These are phyloP conservation scores for Heterobasidion parviporum DNA, from an alignment of 1,284 basidiomycete species.

Conservation along the genomic window DNA sequence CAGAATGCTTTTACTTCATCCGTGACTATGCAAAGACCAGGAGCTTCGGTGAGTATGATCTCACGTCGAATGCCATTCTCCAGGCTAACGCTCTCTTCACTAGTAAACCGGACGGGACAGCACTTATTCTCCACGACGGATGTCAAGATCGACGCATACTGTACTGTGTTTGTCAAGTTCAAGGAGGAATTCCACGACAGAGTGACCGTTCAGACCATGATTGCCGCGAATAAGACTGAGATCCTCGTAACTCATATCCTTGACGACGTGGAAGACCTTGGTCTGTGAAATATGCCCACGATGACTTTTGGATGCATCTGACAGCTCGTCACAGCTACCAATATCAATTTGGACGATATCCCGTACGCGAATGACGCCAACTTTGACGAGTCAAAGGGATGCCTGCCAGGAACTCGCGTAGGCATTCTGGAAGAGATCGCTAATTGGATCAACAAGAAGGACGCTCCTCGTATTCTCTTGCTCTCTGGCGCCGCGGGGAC, in stretches of 20 bases:
- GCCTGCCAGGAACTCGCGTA: background rate
- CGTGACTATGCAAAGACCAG: background rate
- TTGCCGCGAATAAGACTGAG: too few relatives aligned
- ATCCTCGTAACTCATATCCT: too few relatives aligned
- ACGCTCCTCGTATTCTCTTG: background rate
- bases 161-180: background rate
- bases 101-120: background rate
- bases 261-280: too few relatives aligned
- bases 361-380: background rate
- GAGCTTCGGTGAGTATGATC: background rate
- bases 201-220: background rate
- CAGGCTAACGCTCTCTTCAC: background rate
- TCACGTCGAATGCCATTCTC: background rate
- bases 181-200: background rate
- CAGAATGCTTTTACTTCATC: background rate
- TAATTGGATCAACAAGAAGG: background rate
- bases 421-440: background rate
- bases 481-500: background rate
- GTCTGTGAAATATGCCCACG: background rate
- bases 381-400: background rate
- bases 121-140: background rate
- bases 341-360: background rate
- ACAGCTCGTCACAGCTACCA: background rate
- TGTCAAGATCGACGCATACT: background rate
- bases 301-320: background rate